These are phyloP conservation scores for Monosporascus sp. DNA, from an alignment of 2,329 filamentous ascomycete species.

Conservation along the genomic window DNA sequence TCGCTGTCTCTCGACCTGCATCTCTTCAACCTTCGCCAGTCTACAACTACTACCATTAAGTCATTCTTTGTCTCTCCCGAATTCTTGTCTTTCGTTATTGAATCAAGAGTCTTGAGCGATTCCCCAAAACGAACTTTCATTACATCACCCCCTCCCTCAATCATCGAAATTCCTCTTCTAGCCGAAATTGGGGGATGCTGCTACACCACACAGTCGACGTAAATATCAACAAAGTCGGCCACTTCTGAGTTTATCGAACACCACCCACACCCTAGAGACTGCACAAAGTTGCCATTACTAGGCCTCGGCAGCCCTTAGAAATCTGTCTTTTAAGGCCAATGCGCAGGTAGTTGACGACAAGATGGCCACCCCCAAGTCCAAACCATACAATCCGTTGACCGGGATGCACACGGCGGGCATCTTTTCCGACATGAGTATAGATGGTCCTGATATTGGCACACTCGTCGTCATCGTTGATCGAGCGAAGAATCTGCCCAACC, in stretches of 20 bases:
- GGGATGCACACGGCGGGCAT: constrained; percentile 83
- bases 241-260: neutral
- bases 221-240: neutral
- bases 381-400: constrained; percentile 47
- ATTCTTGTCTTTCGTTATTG: neutral
- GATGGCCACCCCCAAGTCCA: constrained; percentile 47
- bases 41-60: neutral
- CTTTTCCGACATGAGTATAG: constrained; percentile 87
- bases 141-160: neutral
- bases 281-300: neutral
- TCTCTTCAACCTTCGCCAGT: neutral
- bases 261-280: neutral
- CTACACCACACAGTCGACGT: neutral
- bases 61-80: neutral
- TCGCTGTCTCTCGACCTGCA: neutral
- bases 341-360: constrained; percentile 11
- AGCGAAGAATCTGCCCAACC: constrained; percentile 93
- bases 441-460: constrained; percentile 90
- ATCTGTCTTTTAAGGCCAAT: constrained; percentile 1
- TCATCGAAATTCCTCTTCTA: neutral
- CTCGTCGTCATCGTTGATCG: constrained; percentile 88
- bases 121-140: neutral
- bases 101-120: neutral
- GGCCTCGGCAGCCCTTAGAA: no score
- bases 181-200: neutral